These are phyloP conservation scores for Sclerotinia trifoliorum DNA, from an alignment of 2,329 filamentous ascomycete species.

Conservation along the genomic window DNA sequence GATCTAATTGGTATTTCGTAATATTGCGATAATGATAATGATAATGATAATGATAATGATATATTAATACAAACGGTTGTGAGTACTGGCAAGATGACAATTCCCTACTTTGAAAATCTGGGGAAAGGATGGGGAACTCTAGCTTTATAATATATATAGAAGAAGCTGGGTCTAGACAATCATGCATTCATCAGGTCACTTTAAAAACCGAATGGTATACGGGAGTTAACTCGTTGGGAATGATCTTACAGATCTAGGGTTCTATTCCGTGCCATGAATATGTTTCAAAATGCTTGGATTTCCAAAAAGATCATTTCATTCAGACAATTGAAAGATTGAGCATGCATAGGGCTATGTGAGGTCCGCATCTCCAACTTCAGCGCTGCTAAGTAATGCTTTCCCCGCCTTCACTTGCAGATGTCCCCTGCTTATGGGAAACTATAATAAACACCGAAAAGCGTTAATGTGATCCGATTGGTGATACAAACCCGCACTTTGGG, in stretches of 20 bases:
- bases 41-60: neutral
- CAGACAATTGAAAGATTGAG: neutral
- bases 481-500: neutral
- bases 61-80: neutral
- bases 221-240: neutral
- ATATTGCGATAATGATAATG: neutral
- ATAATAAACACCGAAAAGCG: neutral
- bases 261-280: neutral
- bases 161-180: conserved; percentile 9
- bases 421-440: conserved; percentile 8
- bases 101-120: conserved; percentile 6
- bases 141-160: conserved; percentile 1
- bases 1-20: neutral
- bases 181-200: neutral
- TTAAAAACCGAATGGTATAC: neutral
- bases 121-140: conserved; percentile 14
- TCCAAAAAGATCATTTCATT: neutral
- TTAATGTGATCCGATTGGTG: conserved; percentile 13
- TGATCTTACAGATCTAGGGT: neutral
- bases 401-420: conserved; percentile 15
- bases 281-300: neutral
- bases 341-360: conserved; percentile 8
- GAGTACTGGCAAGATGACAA: neutral
- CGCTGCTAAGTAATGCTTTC: conserved; percentile 1
- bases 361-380: neutral